Base-by-base conservation (phyloP, 2,329 filamentous ascomycete species). In the Alternaria triticina region DNA sequence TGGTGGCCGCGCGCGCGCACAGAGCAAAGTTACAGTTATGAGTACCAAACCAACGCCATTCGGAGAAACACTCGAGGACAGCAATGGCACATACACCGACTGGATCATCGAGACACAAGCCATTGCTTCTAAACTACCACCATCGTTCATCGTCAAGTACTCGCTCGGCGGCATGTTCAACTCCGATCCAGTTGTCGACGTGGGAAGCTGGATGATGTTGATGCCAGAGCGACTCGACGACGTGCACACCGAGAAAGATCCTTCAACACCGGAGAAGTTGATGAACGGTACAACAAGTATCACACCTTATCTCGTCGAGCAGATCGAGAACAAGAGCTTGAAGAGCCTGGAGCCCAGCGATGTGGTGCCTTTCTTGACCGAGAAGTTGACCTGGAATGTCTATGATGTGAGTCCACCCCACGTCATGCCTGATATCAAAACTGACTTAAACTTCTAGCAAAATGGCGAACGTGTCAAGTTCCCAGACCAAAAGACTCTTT, bases 371-470 rank as follows among this genome's bases (percentile, higher is more conserved):
- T 79, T 70, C 36, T 54, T 79, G 50, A 72, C 52, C 23, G 57
- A 68, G 4, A 71, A 62, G 11, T 57, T 79, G 60, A 70, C 60
- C 6, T 79, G 77, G 77, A 70, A 70, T 25, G 67, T 78, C 0
- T 68, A 66, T 11, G 62, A 68, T 47, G 75, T 77, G 65, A 40
- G 70, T 66, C 25, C 20, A 27, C 9, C 1, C 10, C 5, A 9
- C 6, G 2, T 45, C 12, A 49, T 4, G 7, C 2, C 36, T 40
- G n/a, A 40, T 17, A 11, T 15, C 20, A 20, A 6, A 6, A 15
- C 36, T 47, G 6, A 57, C 28, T 13, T 25, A 5, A 5, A 2
- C 15, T 11, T 40, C 5, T 12, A 45, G 49, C 25, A 36, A 20
- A 20, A 28, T 20, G 57, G 57, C 3, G n/a, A 36, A 6, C 57